These are phyloP conservation scores for Xylariales sp. DNA, from an alignment of 2,329 filamentous ascomycete genomes.

Conservation along the genomic window DNA sequence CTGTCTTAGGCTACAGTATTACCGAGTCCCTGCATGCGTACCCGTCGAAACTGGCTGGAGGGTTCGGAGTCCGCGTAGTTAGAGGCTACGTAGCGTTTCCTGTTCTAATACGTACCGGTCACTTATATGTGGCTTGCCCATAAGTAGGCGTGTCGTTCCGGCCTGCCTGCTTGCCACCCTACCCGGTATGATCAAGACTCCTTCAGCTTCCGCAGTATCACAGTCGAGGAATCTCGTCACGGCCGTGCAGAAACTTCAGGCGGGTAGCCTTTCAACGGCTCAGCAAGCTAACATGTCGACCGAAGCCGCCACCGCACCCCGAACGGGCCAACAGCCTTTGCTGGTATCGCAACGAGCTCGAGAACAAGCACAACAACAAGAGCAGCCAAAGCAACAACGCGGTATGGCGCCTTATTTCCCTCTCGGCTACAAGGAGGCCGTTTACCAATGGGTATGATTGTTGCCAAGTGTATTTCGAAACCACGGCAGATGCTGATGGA, in stretches of 20 bases:
- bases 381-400: conserved; percentile 24
- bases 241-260: conserved; percentile 23
- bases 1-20: not conserved
- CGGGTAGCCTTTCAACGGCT: conserved; percentile 12
- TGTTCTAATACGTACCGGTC: not conserved
- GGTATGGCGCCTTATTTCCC: conserved; percentile 61
- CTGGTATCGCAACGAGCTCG: conserved; percentile 42
- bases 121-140: conserved; percentile 9
- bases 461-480: conserved; percentile 2
- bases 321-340: conserved; percentile 37
- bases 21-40: too few species aligned
- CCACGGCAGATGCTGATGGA: conserved; percentile 8
- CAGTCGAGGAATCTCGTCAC: conserved; percentile 37
- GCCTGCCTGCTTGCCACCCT: conserved; percentile 20
- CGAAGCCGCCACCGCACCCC: conserved; percentile 25
- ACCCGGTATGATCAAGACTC: conserved; percentile 42
- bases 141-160: conserved; percentile 20
- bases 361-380: conserved; percentile 23
- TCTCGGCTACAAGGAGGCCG: conserved; percentile 85
- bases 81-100: not conserved
- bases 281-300: conserved; percentile 18
- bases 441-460: conserved; percentile 78
- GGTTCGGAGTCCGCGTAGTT: too few species aligned
- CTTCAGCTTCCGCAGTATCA: conserved; percentile 33
- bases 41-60: too few species aligned